These are phyloP conservation scores for Phytophthora hybrid DNA, from an alignment of 352 stramenopile genomes.

Conservation along the genomic window DNA sequence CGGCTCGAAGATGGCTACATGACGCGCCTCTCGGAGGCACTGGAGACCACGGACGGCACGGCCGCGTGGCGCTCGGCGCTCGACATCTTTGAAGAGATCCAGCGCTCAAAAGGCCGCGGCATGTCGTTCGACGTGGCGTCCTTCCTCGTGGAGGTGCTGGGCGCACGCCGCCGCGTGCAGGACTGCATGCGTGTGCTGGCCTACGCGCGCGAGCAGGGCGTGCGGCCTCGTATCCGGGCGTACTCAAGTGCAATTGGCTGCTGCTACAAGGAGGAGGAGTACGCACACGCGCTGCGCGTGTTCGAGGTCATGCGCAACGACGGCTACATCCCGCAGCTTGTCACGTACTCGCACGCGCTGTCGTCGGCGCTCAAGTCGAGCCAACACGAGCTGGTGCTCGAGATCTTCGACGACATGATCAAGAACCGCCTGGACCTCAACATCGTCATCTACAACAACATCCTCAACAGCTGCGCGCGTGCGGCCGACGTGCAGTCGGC, in stretches of 20 bases:
- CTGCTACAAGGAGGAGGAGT: slow-evolving; percentile 82
- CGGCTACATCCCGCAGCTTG: slow-evolving; percentile 77
- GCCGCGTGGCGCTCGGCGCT: slow-evolving; percentile 50
- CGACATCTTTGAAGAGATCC: slow-evolving; percentile 66
- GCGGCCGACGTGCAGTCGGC: slow-evolving; percentile 77
- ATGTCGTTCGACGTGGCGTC: slow-evolving; percentile 61
- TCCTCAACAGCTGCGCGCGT: slow-evolving; percentile 85
- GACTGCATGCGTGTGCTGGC: slow-evolving; percentile 76
- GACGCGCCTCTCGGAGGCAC: slow-evolving; percentile 31
- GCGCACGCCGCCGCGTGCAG: slow-evolving; percentile 44
- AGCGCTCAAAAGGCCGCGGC: slow-evolving; percentile 38
- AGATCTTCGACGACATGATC: slow-evolving; percentile 91
- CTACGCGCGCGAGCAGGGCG: slow-evolving; percentile 68
- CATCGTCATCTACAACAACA: slow-evolving; percentile 89
- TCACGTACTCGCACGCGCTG: slow-evolving; percentile 88
- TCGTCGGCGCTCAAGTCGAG: slow-evolving; percentile 80
- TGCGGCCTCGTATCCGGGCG: slow-evolving; percentile 82
- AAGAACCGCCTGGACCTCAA: slow-evolving; percentile 71
- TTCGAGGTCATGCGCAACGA: slow-evolving; percentile 91
- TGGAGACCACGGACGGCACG: slow-evolving; percentile 46
- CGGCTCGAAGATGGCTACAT: slow-evolving; percentile 40
- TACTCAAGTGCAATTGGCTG: slow-evolving; percentile 85
- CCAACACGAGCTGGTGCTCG: slow-evolving; percentile 86
- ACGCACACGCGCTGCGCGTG: slow-evolving; percentile 73
- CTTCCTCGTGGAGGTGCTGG: slow-evolving; percentile 71